These are phyloP conservation scores for Bothriochloa decipiens DNA, from an alignment of 176 grass and related monocot species.

Conservation along the genomic window DNA sequence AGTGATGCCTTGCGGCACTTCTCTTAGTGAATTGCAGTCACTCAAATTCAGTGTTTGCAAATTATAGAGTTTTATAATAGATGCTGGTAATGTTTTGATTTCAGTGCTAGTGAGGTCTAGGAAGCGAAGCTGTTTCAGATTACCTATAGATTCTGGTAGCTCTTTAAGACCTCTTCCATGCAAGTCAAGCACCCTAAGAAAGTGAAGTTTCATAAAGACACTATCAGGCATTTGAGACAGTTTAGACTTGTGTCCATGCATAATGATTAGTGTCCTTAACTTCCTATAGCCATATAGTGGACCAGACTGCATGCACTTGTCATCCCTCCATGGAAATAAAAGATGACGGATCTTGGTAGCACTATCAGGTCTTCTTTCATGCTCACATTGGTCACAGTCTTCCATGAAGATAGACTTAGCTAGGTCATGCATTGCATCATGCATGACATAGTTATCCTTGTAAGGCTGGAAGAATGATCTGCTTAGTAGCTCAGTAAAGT, in stretches of 20 bases:
- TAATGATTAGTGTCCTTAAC: constrained; percentile 63
- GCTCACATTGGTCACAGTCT: constrained; percentile 56
- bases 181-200: constrained; percentile 66
- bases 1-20: constrained; percentile 57
- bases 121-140: constrained; percentile 71
- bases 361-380: not conserved
- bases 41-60: constrained; percentile 61
- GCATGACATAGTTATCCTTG: constrained; percentile 67
- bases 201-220: constrained; percentile 55
- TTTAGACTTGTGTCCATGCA: constrained; percentile 57
- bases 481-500: constrained; percentile 67
- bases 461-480: constrained; percentile 66
- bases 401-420: constrained; percentile 62
- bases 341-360: constrained; percentile 59
- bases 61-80: constrained; percentile 61
- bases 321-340: constrained; percentile 53
- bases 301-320: constrained; percentile 36
- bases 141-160: constrained; percentile 68
- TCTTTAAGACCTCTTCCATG: constrained; percentile 49
- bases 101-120: constrained; percentile 60
- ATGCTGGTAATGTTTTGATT: constrained; percentile 55
- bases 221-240: constrained; percentile 37
- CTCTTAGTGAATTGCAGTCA: constrained; percentile 52
- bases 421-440: constrained; percentile 72
- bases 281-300: constrained; percentile 53